A percentile compares a stretch with the other conserved stretches of the same genome.
phyloP scores from a whole-genome alignment of 176 grass and related monocot genomes.

The Rhipidocladum racemiflorum region DNA sequence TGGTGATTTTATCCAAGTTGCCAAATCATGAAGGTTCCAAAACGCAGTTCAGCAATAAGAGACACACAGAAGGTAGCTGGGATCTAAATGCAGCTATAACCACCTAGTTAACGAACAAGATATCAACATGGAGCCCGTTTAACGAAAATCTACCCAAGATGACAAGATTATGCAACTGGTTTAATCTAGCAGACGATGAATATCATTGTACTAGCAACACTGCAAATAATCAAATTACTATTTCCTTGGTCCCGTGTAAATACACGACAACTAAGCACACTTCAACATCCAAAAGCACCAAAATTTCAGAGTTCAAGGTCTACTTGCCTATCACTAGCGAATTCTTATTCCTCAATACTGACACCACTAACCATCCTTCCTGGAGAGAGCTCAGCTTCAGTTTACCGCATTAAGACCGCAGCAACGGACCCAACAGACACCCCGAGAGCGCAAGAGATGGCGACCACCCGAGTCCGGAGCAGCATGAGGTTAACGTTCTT shows the following conservation, averaged over 20 bases:
- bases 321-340: neutral
- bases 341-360: slow-evolving; percentile 26
- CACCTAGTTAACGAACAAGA: neutral
- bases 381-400: slow-evolving; percentile 5
- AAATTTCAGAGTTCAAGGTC: neutral
- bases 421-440: slow-evolving; percentile 62
- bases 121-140: slow-evolving; percentile 1
- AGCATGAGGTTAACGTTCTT: slow-evolving; percentile 75
- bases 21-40: neutral
- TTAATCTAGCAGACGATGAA: neutral
- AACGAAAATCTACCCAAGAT: neutral
- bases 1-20: neutral
- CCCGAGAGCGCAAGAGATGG: slow-evolving; percentile 62
- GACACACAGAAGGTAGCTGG: neutral
- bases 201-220: neutral
- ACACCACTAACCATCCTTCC: neutral
- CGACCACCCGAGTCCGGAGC: slow-evolving; percentile 62
- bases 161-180: neutral
- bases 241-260: neutral
- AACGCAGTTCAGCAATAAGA: neutral
- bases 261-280: neutral
- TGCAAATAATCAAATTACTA: neutral
- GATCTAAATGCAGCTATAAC: neutral
- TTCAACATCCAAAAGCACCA: neutral
- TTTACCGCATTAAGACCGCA: slow-evolving; percentile 47